phyloP scores from a whole-genome alignment of 1,284 basidiomycete genomes.

The Moniliophthora roreri region DNA sequence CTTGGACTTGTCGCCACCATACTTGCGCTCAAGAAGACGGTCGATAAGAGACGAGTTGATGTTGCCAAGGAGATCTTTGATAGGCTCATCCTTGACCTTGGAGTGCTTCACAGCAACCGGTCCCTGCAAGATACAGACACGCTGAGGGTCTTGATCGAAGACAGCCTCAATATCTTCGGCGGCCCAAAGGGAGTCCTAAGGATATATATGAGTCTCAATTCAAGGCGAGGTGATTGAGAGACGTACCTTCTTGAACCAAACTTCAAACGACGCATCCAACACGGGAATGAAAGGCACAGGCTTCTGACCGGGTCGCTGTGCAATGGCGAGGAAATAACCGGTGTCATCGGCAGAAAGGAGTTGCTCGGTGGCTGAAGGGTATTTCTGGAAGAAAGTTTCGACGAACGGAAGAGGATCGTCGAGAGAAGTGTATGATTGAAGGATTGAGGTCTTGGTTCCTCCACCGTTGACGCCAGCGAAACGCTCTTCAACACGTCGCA shows the following conservation, averaged over 20 bases:
- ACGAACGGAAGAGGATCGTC: slow-evolving; percentile 83
- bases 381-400: slow-evolving; percentile 82
- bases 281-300: slow-evolving; percentile 99
- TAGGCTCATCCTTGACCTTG: slow-evolving; percentile 88
- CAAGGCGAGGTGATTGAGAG: slow-evolving; percentile 6
- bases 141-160: slow-evolving; percentile 96
- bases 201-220: slow-evolving; percentile 20
- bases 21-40: slow-evolving; percentile 81
- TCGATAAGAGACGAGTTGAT: slow-evolving; percentile 80
- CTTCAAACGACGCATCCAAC: slow-evolving; percentile 89
- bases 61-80: slow-evolving; percentile 88
- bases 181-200: slow-evolving; percentile 94
- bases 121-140: slow-evolving; percentile 97
- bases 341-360: slow-evolving; percentile 95
- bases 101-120: slow-evolving; percentile 93
- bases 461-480: slow-evolving; percentile 90
- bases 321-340: slow-evolving; percentile 93
- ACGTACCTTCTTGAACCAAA: slow-evolving; percentile 97
- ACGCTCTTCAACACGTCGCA: slow-evolving; percentile 94
- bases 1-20: slow-evolving; percentile 75
- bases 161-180: slow-evolving; percentile 98
- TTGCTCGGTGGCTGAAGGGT: slow-evolving; percentile 81
- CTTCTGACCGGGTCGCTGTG: slow-evolving; percentile 95
- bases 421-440: slow-evolving; percentile 88
- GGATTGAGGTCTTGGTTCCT: slow-evolving; percentile 75